Conservation (phyloP, 441 rosid species). For the Raphanus hybrid region DNA sequence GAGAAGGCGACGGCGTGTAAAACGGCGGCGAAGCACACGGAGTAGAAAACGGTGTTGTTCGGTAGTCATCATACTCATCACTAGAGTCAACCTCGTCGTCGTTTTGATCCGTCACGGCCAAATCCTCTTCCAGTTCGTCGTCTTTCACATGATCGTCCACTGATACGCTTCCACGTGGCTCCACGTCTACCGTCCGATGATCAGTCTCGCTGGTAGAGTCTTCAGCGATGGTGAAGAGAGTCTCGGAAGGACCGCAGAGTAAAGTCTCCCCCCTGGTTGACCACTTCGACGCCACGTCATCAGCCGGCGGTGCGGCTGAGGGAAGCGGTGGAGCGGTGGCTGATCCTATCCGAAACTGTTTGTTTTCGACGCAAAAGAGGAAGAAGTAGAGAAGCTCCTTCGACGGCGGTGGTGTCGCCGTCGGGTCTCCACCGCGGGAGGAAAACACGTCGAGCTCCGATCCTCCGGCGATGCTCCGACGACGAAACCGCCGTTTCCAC, state of each 20-base stretch:
- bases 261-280: slow-evolving; percentile 25
- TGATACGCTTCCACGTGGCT: slow-evolving; percentile 26
- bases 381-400: slow-evolving; percentile 81
- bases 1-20: slow-evolving; percentile 77
- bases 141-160: slow-evolving; percentile 28
- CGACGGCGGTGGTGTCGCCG: slow-evolving; percentile 45
- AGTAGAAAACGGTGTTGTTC: slow-evolving; percentile 76
- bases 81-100: slow-evolving; percentile 20
- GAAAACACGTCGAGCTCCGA: slow-evolving; percentile 30
- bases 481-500: slow-evolving; percentile 49
- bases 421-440: slow-evolving; percentile 31
- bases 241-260: slow-evolving; percentile 60
- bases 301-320: slow-evolving; percentile 6
- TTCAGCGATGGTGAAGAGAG: slow-evolving; percentile 73
- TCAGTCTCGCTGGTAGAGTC: slow-evolving; percentile 57
- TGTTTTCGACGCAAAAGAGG: slow-evolving; percentile 55
- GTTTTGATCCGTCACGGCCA: slow-evolving; percentile 13
- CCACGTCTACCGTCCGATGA: slow-evolving; percentile 28
- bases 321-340: slow-evolving; percentile 41
- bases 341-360: slow-evolving; percentile 62
- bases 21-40: slow-evolving; percentile 76
- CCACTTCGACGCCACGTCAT: slow-evolving; percentile 34
- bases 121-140: slow-evolving; percentile 7
- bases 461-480: slow-evolving; percentile 37
- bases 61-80: too few species aligned